phyloP scores from a whole-genome alignment of 768 basidiomycete species.

The Agaricus subrufescens region DNA sequence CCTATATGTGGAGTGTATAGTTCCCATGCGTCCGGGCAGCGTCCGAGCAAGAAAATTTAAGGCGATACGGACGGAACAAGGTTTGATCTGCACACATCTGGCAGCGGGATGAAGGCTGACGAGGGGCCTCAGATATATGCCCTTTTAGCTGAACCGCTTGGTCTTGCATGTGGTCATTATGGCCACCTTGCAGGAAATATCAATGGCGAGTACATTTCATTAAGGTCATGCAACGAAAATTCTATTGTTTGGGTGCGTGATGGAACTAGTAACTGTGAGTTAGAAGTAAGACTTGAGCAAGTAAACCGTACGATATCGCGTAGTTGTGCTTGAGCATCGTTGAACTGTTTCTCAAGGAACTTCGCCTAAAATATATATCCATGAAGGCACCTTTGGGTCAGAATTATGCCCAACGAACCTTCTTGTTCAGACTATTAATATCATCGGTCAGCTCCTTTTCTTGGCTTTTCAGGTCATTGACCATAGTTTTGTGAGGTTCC shows the following conservation, averaged over 20 bases:
- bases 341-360: conserved; percentile 91
- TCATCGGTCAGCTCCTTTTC: conserved; percentile 87
- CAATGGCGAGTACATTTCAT: not conserved
- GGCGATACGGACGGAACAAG: too few species aligned
- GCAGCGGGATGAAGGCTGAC: too few species aligned
- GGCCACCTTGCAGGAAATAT: not conserved
- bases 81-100: too few species aligned
- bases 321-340: conserved; percentile 82
- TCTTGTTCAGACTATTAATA: conserved; percentile 76
- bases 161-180: too few species aligned
- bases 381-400: not conserved
- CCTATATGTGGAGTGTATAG: too few species aligned
- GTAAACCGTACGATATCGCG: conserved; percentile 67
- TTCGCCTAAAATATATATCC: conserved; percentile 50
- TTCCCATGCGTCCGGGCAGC: too few species aligned
- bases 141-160: too few species aligned
- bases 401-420: conserved; percentile 40
- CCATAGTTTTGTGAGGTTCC: conserved; percentile 77
- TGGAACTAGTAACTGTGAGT: conserved; percentile 40
- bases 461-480: conserved; percentile 64
- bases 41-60: too few species aligned
- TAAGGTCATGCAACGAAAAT: not conserved
- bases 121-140: too few species aligned
- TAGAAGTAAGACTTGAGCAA: not conserved
- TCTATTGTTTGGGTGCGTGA: conserved; percentile 38